Conservation (phyloP, 805 yeast genomes). For the Ogataea henricii region DNA sequence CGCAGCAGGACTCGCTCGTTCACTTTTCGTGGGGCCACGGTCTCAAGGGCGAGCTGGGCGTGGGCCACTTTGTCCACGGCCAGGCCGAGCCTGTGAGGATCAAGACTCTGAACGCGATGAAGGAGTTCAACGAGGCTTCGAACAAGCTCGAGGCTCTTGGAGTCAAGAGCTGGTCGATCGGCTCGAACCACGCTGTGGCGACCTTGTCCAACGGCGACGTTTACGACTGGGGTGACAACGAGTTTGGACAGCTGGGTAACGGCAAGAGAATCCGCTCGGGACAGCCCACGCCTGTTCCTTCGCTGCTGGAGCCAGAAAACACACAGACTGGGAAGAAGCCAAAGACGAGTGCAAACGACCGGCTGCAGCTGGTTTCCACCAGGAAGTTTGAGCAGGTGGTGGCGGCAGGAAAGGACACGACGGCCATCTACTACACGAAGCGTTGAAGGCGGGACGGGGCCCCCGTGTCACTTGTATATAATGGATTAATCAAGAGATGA, state of each 20-base stretch:
- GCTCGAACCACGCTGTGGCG: constrained; percentile 65
- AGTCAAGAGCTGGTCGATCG: constrained; percentile 57
- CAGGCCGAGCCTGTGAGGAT: constrained; percentile 66
- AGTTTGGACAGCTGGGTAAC: constrained; percentile 79
- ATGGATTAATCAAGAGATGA: too few relatives aligned
- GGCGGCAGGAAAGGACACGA: constrained; percentile 60
- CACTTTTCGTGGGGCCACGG: constrained; percentile 81
- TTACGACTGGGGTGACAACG: constrained; percentile 82
- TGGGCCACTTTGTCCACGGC: constrained; percentile 72
- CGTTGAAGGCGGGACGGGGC: neutral
- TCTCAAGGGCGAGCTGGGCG: constrained; percentile 81
- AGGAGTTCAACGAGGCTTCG: constrained; percentile 55
- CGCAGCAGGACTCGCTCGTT: constrained; percentile 34
- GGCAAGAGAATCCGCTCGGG: constrained; percentile 67
- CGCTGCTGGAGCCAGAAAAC: constrained; percentile 55
- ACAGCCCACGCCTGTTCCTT: constrained; percentile 56
- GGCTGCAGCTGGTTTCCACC: constrained; percentile 46
- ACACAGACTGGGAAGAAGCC: constrained; percentile 24
- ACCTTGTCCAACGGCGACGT: constrained; percentile 66
- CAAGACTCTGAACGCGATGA: constrained; percentile 46
- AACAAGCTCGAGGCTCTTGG: constrained; percentile 46
- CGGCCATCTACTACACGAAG: constrained; percentile 62
- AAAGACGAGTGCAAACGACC: constrained; percentile 39
- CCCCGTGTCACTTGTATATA: too few relatives aligned
- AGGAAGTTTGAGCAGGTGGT: constrained; percentile 52